These are phyloP conservation scores for Botrytis galanthina DNA, from an alignment of 2,329 filamentous ascomycete genomes.

Conservation along the genomic window DNA sequence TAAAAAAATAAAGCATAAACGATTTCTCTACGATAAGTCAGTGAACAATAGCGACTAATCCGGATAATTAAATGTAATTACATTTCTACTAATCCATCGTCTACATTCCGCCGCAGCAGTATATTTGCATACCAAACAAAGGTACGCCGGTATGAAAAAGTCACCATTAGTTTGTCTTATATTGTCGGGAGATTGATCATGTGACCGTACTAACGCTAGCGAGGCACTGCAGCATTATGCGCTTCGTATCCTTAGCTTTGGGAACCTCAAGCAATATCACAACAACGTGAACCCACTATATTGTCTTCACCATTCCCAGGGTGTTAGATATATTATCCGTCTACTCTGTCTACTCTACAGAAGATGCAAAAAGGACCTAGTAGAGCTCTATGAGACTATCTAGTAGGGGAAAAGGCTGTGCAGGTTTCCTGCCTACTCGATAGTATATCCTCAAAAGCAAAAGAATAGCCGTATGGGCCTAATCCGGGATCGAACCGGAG, in stretches of 20 bases:
- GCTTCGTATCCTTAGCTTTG: no score
- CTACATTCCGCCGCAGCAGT: neutral
- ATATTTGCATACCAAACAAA: neutral
- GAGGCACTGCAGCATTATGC: no score
- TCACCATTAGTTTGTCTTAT: no score
- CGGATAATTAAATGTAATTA: no score
- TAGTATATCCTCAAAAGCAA: neutral
- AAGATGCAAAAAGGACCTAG: no score
- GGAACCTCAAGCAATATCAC: no score
- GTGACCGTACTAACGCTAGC: no score
- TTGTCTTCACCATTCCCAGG: no score
- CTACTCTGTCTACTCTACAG: neutral
- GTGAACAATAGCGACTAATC: neutral
- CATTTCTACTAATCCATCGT: neutral
- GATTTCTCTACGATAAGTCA: neutral
- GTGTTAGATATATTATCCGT: no score
- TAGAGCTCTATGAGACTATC: no score
- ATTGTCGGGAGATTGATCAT: no score
- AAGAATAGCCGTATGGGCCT: fast-evolving
- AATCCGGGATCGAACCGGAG: neutral
- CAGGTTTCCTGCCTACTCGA: neutral
- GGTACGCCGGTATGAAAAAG: neutral
- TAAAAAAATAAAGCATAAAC: neutral
- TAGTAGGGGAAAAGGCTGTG: neutral
- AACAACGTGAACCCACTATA: no score